Evolutionary conservation across 2,329 filamentous ascomycete species (phyloP).

Genomic region (Colletotrichum gigasporum): DNA sequence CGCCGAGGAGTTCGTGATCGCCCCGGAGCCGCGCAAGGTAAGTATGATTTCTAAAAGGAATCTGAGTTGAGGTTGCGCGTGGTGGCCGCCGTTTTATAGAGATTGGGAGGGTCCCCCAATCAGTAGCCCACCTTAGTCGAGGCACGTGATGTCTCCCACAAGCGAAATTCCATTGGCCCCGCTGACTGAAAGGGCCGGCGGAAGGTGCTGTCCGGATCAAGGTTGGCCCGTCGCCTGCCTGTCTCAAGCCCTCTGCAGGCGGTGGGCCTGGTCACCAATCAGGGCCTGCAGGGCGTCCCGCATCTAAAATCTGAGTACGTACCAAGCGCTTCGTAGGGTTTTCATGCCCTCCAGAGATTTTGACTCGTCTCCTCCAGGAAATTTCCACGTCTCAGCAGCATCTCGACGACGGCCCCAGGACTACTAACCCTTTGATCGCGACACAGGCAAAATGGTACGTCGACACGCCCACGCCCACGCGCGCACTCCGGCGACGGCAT

Average conservation of each 20-base stretch:
- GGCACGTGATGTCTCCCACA: neutral
- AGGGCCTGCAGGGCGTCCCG: neutral
- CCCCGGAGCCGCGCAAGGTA: slow-evolving; percentile 56
- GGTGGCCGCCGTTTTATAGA: neutral
- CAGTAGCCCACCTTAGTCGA: neutral
- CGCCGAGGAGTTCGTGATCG: slow-evolving; percentile 53
- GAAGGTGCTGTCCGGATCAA: slow-evolving; percentile 23
- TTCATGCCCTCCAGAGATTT: slow-evolving; percentile 53
- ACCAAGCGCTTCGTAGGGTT: slow-evolving; percentile 47
- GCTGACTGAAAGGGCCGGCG: too few species aligned
- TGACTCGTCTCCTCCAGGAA: slow-evolving; percentile 45
- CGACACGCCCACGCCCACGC: slow-evolving; percentile 5
- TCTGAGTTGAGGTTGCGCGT: neutral
- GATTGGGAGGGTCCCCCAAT: neutral
- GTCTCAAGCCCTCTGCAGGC: neutral
- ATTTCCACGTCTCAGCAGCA: slow-evolving; percentile 32
- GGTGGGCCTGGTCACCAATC: neutral
- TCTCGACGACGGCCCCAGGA: slow-evolving; percentile 32
- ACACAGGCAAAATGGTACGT: slow-evolving; percentile 63
- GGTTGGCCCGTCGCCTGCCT: slow-evolving; percentile 28
- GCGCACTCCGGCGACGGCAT: slow-evolving; percentile 6
- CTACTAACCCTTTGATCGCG: slow-evolving; percentile 54
- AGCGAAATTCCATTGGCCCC: neutral
- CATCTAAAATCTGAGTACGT: slow-evolving; percentile 22
- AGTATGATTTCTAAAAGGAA: slow-evolving; percentile 50